Conservation (phyloP, 2,329 filamentous ascomycete species). For the Nigrospora oryzae region DNA sequence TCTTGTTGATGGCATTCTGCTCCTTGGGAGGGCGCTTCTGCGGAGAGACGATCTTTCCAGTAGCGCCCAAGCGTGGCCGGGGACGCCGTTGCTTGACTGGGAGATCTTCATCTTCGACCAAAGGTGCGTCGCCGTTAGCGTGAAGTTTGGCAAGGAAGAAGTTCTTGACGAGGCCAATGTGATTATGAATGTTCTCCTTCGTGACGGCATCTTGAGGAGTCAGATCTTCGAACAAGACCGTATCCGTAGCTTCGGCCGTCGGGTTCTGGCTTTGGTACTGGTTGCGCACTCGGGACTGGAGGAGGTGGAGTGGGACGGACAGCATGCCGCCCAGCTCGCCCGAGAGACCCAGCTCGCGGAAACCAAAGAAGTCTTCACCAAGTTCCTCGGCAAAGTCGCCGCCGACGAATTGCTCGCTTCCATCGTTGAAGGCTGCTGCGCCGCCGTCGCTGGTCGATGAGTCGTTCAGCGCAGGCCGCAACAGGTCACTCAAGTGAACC, state of each 20-base stretch:
- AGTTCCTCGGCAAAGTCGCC: constrained; percentile 97
- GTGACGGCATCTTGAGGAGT: constrained; percentile 70
- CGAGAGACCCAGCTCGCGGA: constrained; percentile 88
- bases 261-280: constrained; percentile 71
- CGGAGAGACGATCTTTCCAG: constrained; percentile 79
- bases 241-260: constrained; percentile 48
- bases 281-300: constrained; percentile 83
- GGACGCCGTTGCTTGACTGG: constrained; percentile 82
- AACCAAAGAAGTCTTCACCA: constrained; percentile 97
- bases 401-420: constrained; percentile 91
- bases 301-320: constrained; percentile 85
- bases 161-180: constrained; percentile 82
- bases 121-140: constrained; percentile 70
- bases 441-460: constrained; percentile 66
- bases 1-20: constrained; percentile 76
- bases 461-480: constrained; percentile 81
- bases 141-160: constrained; percentile 89
- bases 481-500: constrained; percentile 79
- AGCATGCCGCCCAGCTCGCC: constrained; percentile 84
- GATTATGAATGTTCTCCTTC: constrained; percentile 63
- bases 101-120: constrained; percentile 91
- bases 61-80: constrained; percentile 56
- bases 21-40: constrained; percentile 77
- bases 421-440: constrained; percentile 86
- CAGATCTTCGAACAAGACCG: constrained; percentile 58